phyloP scores from a whole-genome alignment of 805 yeast species.

The Wickerhamiella dianesei region DNA sequence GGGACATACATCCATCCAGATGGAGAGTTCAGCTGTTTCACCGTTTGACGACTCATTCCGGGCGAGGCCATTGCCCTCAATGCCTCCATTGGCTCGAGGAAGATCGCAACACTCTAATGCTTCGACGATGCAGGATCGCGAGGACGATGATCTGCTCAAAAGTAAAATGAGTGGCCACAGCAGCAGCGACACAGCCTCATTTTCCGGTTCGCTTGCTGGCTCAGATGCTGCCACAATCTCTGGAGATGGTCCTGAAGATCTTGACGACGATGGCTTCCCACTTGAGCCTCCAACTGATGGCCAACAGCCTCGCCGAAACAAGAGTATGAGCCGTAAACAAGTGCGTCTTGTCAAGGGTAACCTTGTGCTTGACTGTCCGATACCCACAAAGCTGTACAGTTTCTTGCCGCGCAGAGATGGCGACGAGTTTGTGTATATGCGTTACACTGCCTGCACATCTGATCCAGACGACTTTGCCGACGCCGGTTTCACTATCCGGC shows the following conservation, averaged over 20 bases:
- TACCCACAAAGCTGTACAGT: slow-evolving; percentile 75
- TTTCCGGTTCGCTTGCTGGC: slow-evolving; percentile 5
- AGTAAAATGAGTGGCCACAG: slow-evolving; percentile 2
- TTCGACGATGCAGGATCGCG: background rate
- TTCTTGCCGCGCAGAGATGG: slow-evolving; percentile 77
- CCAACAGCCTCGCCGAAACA: slow-evolving; percentile 46
- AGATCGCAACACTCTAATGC: background rate
- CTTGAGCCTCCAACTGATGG: slow-evolving; percentile 12
- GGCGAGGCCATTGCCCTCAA: background rate
- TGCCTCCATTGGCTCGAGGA: background rate
- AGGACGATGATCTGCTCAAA: background rate
- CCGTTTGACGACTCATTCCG: background rate
- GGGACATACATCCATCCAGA: background rate
- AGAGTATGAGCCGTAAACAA: slow-evolving; percentile 55
- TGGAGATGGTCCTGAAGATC: slow-evolving; percentile 1
- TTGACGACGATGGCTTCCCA: slow-evolving; percentile 9
- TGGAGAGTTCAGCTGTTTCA: background rate
- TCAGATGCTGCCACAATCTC: slow-evolving; percentile 9
- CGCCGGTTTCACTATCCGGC: slow-evolving; percentile 74
- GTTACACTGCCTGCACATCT: slow-evolving; percentile 92
- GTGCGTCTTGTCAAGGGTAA: slow-evolving; percentile 68
- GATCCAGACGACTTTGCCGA: slow-evolving; percentile 75
- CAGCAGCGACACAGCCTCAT: slow-evolving; percentile 9
- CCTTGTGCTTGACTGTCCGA: slow-evolving; percentile 82
- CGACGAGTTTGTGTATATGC: slow-evolving; percentile 91